Base-by-base conservation (phyloP, 2,329 filamentous ascomycete species). In the Scytalidium lignicola region DNA sequence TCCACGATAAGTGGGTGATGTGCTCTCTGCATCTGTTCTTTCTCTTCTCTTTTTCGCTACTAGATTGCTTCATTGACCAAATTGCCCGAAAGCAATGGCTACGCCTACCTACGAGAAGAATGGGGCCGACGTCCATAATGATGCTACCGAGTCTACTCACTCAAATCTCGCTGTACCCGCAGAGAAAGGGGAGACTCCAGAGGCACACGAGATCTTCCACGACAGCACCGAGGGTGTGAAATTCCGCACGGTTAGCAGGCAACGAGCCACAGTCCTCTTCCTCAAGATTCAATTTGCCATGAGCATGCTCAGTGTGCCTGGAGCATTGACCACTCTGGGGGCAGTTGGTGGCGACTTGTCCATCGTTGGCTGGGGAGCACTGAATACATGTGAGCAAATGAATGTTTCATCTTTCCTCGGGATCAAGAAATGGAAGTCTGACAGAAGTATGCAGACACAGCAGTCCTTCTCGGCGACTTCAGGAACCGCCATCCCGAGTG, bases 401-500 rank as follows among this genome's bases (percentile, higher is more conserved):
- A 9, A 5, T 4, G 15, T 47, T 23, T 8, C 32, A 12, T 26
- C 32, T 23, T 28, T 37, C 0, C 21, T 20, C 17, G 12, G 41
- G 19, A 20, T 20, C 5, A 43, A 43, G 20, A 43, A 51, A 41
- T 18, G 21, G 23, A 37, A 23, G 58, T 37, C 57, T 59, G 40
- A 37, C 32, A 37, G 15, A n/a, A 28, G 13, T 28, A 37, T 37
- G 32, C 32, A 37, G 32, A 76, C 58, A 71, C 71, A 32, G 70
- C 69, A 5, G 65, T 75, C 40, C 65, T 79, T 3, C 70, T 74
- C 51, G 75, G 75, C 29, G 64, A 77, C 46, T 79, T 79, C 52
- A 66, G 75, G n/a, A 73, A 74, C 50, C 62, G 65, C 20, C 72
- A 79, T 50, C 70, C 73, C 0, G 69, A 70, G 20, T 78, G 75